Percentiles rank a stretch among this genome's conserved stretches.
These are phyloP conservation scores for Aspergillus funiculosus DNA, from an alignment of 495 filamentous ascomycete genomes.

Conservation along the genomic window DNA sequence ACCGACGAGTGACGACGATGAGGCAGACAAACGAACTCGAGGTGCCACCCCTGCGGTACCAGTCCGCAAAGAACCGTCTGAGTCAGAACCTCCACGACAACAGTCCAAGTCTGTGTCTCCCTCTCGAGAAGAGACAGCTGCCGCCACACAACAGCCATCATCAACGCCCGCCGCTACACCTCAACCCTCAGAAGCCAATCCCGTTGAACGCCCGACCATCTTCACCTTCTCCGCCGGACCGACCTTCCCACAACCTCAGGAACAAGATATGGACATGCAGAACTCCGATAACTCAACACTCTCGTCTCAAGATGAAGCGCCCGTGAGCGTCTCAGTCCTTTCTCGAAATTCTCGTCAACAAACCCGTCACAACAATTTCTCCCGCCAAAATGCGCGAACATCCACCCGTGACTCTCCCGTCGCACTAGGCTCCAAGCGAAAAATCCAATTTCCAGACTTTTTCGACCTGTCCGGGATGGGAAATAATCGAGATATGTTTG, in stretches of 20 bases:
- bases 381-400: slow-evolving; percentile 39
- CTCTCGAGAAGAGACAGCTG: slow-evolving; percentile 42
- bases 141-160: slow-evolving; percentile 25
- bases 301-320: slow-evolving; percentile 32
- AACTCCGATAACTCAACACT: slow-evolving; percentile 35
- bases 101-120: slow-evolving; percentile 36
- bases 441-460: slow-evolving; percentile 69
- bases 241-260: slow-evolving; percentile 50
- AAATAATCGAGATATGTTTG: slow-evolving; percentile 57
- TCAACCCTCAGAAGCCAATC: slow-evolving; percentile 23
- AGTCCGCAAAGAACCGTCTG: slow-evolving; percentile 46
- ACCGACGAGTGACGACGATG: slow-evolving; percentile 71
- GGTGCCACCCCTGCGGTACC: slow-evolving; percentile 57
- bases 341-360: slow-evolving; percentile 48
- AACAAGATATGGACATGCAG: slow-evolving; percentile 63
- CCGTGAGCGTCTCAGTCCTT: slow-evolving; percentile 48
- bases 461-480: slow-evolving; percentile 70
- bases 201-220: slow-evolving; percentile 30
- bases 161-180: slow-evolving; percentile 20
- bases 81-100: slow-evolving; percentile 30
- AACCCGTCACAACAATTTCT: slow-evolving; percentile 43
- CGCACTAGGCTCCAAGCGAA: slow-evolving; percentile 70
- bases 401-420: slow-evolving; percentile 35
- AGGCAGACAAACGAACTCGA: slow-evolving; percentile 48
- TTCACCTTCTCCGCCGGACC: slow-evolving; percentile 69